Conservation (phyloP, 139 green algal species). For the Choricystis sp. region DNA sequence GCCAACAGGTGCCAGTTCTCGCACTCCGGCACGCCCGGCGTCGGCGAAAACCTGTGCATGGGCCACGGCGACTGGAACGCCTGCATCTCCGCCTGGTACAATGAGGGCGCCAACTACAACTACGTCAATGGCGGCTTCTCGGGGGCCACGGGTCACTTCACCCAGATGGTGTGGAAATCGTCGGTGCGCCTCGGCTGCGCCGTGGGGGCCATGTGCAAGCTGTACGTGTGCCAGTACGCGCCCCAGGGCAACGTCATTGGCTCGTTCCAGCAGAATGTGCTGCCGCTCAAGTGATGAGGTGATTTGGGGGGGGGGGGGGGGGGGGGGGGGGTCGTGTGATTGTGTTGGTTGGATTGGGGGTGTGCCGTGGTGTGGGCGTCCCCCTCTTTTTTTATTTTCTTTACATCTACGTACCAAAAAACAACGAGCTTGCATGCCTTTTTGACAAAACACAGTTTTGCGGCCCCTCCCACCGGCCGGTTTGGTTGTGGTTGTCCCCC, state of each 20-base stretch:
- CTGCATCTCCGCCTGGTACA: not conserved
- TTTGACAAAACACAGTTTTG: no score
- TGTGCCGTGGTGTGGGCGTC: no score
- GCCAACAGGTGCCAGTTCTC: not conserved
- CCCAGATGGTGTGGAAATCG: not conserved
- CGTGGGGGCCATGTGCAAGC: not conserved
- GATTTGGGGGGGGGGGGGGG: not conserved
- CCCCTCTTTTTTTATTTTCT: no score
- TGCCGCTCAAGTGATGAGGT: not conserved
- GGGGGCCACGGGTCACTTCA: not conserved
- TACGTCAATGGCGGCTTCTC: constrained; percentile 5
- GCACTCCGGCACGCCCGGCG: not conserved
- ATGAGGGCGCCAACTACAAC: constrained; percentile 1
- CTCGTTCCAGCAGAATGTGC: not conserved
- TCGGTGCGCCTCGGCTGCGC: not conserved
- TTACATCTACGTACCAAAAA: no score
- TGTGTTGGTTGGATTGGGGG: not conserved
- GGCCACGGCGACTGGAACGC: not conserved
- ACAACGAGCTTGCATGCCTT: no score
- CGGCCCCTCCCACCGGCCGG: no score
- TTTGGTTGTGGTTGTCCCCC: no score
- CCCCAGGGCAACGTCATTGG: not conserved
- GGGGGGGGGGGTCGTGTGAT: not conserved
- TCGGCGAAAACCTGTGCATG: not conserved
- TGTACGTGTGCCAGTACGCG: not conserved